Conservation (phyloP, 306 rosid genomes). For the Cucurbita ficifolia region DNA sequence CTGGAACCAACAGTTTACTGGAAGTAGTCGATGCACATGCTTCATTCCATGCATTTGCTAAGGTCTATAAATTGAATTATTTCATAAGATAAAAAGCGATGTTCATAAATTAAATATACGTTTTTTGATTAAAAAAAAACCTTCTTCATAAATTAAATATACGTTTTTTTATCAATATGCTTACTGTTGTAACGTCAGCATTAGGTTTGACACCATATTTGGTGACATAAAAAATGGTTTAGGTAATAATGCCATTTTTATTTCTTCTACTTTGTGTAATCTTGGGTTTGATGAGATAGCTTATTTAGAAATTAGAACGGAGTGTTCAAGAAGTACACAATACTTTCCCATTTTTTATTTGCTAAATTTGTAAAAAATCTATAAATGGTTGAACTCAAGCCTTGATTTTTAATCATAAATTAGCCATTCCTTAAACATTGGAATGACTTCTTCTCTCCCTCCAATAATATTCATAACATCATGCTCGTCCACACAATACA, state of each 20-base stretch:
- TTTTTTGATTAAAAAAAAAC: no score
- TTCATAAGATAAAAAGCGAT: not conserved
- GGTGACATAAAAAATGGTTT: not conserved
- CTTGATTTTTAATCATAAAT: not conserved
- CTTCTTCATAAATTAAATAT: no score
- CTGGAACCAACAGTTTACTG: slow-evolving; percentile 10
- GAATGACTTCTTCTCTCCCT: not conserved
- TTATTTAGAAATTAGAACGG: not conserved
- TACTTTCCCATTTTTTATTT: no score
- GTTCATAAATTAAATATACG: not conserved
- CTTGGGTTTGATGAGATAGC: no score
- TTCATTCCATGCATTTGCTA: slow-evolving; percentile 18
- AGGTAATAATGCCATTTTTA: not conserved
- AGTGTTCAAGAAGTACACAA: not conserved
- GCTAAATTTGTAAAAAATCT: not conserved
- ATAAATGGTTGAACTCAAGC: not conserved
- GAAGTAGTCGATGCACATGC: slow-evolving; percentile 18
- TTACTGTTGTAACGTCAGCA: slow-evolving; percentile 8
- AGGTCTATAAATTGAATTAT: not conserved
- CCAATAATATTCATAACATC: not conserved
- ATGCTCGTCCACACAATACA: no score
- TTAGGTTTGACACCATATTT: slow-evolving; percentile 10
- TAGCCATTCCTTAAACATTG: not conserved
- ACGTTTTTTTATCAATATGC: no score
- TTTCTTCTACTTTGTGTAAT: not conserved